These are phyloP conservation scores for Pseudonitzschia multistriata DNA, from an alignment of 108 stramenopile species.

Conservation along the genomic window DNA sequence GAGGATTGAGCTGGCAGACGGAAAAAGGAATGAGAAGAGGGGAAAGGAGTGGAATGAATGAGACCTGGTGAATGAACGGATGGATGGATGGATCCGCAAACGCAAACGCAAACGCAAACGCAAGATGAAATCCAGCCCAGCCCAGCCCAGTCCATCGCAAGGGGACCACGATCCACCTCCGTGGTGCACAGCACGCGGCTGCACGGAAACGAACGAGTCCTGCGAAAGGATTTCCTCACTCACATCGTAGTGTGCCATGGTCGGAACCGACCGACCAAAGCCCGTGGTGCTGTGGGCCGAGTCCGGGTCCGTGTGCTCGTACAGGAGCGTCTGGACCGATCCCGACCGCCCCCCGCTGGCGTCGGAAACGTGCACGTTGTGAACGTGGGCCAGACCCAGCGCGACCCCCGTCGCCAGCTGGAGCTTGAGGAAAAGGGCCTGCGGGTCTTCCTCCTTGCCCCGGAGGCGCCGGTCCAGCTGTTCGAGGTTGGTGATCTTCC, in stretches of 20 bases:
- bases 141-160: too few relatives aligned
- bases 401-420: constrained; percentile 69
- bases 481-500: constrained; percentile 52
- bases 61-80: too few relatives aligned
- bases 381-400: constrained; percentile 72
- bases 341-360: constrained; percentile 14
- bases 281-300: not conserved
- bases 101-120: too few relatives aligned
- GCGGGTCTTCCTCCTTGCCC: constrained; percentile 45
- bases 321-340: not conserved
- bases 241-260: constrained; percentile 84
- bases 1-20: constrained; percentile 33
- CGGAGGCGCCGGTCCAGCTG: constrained; percentile 59
- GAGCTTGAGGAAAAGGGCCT: constrained; percentile 57
- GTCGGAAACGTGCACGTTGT: constrained; percentile 47
- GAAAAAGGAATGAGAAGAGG: too few relatives aligned
- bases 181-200: not conserved
- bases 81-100: too few relatives aligned
- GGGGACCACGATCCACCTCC: too few relatives aligned
- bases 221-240: not conserved
- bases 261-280: constrained; percentile 23
- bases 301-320: constrained; percentile 15
- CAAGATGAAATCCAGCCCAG: too few relatives aligned
- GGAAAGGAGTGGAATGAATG: not conserved
- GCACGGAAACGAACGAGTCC: not conserved